Conservation (phyloP, 176 grass and related monocot species). For the Elaeis guineensis region DNA sequence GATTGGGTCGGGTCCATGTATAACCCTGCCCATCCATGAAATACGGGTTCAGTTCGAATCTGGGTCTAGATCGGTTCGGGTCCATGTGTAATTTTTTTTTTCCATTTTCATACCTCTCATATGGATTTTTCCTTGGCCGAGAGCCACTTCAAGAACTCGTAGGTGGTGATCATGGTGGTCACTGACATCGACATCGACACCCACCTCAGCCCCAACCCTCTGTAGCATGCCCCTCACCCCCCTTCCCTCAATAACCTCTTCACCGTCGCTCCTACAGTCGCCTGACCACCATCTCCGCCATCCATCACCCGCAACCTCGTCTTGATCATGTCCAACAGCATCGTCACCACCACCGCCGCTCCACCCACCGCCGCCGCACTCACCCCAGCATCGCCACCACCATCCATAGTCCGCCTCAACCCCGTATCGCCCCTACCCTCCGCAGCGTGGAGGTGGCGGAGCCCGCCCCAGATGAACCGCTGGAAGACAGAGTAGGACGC, state of each 20-base stretch:
- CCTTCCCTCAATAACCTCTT: slow-evolving; percentile 68
- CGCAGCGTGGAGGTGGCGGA: background rate
- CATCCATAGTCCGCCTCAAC: slow-evolving; percentile 15
- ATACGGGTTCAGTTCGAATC: no score
- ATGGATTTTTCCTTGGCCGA: slow-evolving; percentile 24
- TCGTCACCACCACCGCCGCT: slow-evolving; percentile 69
- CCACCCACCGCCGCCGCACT: slow-evolving; percentile 66
- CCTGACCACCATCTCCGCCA: slow-evolving; percentile 17
- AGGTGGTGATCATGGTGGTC: slow-evolving; percentile 42
- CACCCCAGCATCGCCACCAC: slow-evolving; percentile 72
- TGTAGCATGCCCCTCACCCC: slow-evolving; percentile 38
- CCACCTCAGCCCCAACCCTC: slow-evolving; percentile 42
- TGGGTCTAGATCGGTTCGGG: no score
- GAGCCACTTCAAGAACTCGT: slow-evolving; percentile 42
- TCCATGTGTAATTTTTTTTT: no score
- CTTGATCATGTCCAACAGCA: slow-evolving; percentile 95
- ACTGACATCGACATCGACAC: slow-evolving; percentile 40
- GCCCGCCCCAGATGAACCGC: slow-evolving; percentile 48
- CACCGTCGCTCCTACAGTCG: slow-evolving; percentile 47
- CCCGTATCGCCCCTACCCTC: slow-evolving; percentile 1
- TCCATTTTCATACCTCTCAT: background rate
- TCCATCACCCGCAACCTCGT: slow-evolving; percentile 93
- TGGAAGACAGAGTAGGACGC: slow-evolving; percentile 73
- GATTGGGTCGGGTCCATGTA: no score
- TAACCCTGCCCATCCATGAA: no score